A percentile compares a stretch with the other conserved stretches of the same genome.
Evolutionary conservation across 2,329 filamentous ascomycete species (phyloP).

Genomic region (Beauveria bassiana): DNA sequence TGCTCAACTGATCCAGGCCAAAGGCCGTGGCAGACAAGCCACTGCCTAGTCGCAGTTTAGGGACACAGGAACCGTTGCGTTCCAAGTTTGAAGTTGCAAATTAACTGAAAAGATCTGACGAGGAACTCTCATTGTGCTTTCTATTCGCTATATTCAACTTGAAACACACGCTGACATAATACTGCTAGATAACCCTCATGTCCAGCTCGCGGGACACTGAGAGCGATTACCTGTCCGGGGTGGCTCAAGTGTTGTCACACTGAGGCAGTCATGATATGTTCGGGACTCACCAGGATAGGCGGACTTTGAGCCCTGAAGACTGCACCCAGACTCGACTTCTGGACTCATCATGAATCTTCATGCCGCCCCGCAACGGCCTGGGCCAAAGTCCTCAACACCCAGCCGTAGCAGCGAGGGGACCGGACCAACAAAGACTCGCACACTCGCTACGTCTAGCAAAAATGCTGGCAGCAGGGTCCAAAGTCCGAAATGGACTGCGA

Average conservation of each 20-base stretch:
- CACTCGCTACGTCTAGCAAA: neutral
- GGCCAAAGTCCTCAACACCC: neutral
- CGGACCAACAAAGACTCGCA: neutral
- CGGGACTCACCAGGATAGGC: neutral
- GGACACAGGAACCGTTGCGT: constrained; percentile 39
- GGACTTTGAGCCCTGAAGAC: neutral
- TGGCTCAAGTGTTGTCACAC: neutral
- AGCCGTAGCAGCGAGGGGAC: neutral
- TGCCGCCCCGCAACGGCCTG: neutral
- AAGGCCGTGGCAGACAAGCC: constrained; percentile 50
- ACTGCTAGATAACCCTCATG: neutral
- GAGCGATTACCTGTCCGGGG: neutral
- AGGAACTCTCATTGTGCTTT: neutral
- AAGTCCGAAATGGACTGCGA: neutral
- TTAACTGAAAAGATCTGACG: constrained; percentile 73
- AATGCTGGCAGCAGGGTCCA: neutral
- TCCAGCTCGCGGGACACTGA: neutral
- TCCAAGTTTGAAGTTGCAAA: constrained; percentile 40
- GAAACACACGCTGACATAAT: neutral
- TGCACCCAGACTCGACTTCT: too few relatives aligned
- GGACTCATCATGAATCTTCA: neutral
- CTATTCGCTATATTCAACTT: neutral
- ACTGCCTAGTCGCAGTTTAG: constrained; percentile 3
- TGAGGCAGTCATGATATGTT: neutral
- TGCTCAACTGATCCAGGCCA: constrained; percentile 42